These are phyloP conservation scores for Dioszegia hungarica DNA, from an alignment of 768 basidiomycete genomes.

Conservation along the genomic window DNA sequence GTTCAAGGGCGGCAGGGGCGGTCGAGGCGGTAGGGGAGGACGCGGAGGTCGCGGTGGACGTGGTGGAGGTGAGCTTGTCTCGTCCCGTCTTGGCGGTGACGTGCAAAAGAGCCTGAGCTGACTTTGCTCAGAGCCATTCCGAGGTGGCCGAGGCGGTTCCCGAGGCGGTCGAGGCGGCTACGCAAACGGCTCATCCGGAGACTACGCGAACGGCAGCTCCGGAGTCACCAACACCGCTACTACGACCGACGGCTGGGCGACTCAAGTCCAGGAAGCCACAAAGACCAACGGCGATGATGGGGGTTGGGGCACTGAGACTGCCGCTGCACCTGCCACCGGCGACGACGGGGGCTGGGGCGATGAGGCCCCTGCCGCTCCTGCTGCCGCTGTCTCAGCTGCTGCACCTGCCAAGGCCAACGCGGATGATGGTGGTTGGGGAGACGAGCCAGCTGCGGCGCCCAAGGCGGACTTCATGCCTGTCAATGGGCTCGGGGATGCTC, in stretches of 20 bases:
- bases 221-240: slow-evolving; percentile 38
- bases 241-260: slow-evolving; percentile 41
- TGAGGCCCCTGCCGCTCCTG: neutral
- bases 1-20: slow-evolving; percentile 43
- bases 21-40: slow-evolving; percentile 44
- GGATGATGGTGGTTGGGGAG: neutral
- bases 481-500: slow-evolving; percentile 47
- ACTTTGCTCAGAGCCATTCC: slow-evolving; percentile 16
- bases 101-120: neutral
- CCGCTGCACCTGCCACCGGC: slow-evolving; percentile 5
- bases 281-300: slow-evolving; percentile 19
- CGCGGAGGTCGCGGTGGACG: slow-evolving; percentile 43
- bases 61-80: slow-evolving; percentile 35
- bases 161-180: slow-evolving; percentile 48
- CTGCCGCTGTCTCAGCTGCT: slow-evolving; percentile 4
- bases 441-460: slow-evolving; percentile 19
- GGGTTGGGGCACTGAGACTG: slow-evolving; percentile 2
- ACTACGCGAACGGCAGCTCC: neutral
- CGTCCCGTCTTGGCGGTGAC: no score
- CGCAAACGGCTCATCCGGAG: slow-evolving; percentile 16
- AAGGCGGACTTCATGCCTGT: slow-evolving; percentile 29
- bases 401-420: slow-evolving; percentile 21
- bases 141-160: slow-evolving; percentile 47
- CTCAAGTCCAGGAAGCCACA: slow-evolving; percentile 35
- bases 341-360: slow-evolving; percentile 15